Base-by-base conservation (phyloP, 31 red algal genomes). In the Odonthalia washingtoniensis region DNA sequence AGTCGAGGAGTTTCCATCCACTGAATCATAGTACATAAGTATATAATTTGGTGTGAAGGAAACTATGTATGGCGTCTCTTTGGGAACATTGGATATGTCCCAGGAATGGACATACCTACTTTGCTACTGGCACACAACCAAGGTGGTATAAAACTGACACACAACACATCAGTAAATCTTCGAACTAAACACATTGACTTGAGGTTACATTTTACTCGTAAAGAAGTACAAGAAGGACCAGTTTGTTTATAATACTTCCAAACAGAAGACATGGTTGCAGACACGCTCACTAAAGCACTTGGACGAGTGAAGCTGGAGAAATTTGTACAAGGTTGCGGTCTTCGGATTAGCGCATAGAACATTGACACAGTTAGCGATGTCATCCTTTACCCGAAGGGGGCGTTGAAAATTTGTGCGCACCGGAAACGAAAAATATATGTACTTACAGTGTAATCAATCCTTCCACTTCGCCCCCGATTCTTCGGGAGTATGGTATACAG, bases 1-100 rank as follows among this genome's bases (percentile, higher is more conserved):
- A 32, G 57, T 78, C 2, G 72, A 77, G 37, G 84, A 69, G 0
- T 40, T 61, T 5, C 77, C 84, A 18, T 63, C 70, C 44, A 63
- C 65, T 38, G 84, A 87, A 38, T 66, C 83, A 38, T 66, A 86
- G 46, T 86, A 57, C 49, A 21, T 57, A 9, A 21, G 12, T 57
- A 57, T 21, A 9, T 57, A 21, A 14, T 9, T 14, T 14, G 49
- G 21, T 14, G 49, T 57, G 21, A 57, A 57, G 21, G 49, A 57
- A 57, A 57, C 49, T 9, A 57, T 57, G 21, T 57, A 21, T 57
- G 49, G 49, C 49, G 49, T 57, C 21, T 57, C 9, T 9, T 57
- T 14, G 21, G 49, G 21, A 9, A 21, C 49, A 9, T 57, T 57
- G 49, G 49, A 57, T 21, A 9, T 9, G 9, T 57, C 12, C 9